Evolutionary conservation across 352 stramenopile species (phyloP).

Genomic region (Blastocystis sp.): DNA sequence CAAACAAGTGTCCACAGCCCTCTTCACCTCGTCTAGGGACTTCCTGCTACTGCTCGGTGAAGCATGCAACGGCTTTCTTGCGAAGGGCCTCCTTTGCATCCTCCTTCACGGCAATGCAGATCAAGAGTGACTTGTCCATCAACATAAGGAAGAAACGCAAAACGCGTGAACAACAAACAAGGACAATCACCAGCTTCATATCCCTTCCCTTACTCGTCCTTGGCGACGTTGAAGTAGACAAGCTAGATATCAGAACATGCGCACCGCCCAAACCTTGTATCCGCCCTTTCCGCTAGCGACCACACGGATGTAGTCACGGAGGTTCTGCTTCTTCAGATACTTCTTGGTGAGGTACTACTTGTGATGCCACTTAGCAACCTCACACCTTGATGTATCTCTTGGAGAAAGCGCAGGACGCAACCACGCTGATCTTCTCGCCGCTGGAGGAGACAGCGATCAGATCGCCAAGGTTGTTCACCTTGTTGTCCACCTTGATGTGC

Average conservation of each 20-base stretch:
- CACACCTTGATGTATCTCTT: conserved; percentile 86
- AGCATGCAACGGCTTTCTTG: too few species aligned
- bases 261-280: conserved; percentile 85
- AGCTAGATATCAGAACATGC: conserved; percentile 27
- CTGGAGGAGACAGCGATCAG: conserved; percentile 90
- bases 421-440: conserved; percentile 92
- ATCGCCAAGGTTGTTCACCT: conserved; percentile 90
- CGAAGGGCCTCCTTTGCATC: too few species aligned
- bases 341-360: conserved; percentile 96
- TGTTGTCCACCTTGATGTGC: conserved; percentile 97
- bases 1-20: too few species aligned
- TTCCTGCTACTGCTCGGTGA: too few species aligned
- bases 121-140: neutral
- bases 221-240: conserved; percentile 62
- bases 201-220: conserved; percentile 58
- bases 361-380: neutral
- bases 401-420: conserved; percentile 89
- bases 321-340: conserved; percentile 99
- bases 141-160: neutral
- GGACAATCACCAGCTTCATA: conserved; percentile 53
- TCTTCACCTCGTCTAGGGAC: too few species aligned
- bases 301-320: conserved; percentile 98
- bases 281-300: conserved; percentile 96
- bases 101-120: too few species aligned
- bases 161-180: conserved; percentile 17